These are phyloP conservation scores for Fusarium pseudonygamai DNA, from an alignment of 2,329 filamentous ascomycete genomes.

Conservation along the genomic window DNA sequence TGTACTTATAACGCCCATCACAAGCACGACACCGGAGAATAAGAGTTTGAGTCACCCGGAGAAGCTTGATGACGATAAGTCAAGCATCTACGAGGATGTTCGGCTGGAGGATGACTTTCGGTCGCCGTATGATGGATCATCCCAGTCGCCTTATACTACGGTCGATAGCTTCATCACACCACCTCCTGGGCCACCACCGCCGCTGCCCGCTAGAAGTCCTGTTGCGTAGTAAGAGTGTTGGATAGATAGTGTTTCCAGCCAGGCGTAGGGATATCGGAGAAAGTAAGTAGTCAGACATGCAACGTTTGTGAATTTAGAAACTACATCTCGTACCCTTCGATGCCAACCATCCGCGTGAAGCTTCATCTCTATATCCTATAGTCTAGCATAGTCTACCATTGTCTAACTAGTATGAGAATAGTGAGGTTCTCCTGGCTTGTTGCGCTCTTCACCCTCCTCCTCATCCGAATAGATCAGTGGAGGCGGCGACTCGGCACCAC, in stretches of 20 bases:
- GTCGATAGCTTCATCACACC: slow-evolving; percentile 8
- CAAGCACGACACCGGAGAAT: not conserved
- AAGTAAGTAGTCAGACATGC: not conserved
- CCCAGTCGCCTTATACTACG: not conserved
- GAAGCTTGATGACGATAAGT: not conserved
- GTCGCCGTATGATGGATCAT: slow-evolving; percentile 1
- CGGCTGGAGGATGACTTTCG: not conserved
- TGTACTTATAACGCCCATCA: slow-evolving; percentile 23
- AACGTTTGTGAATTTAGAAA: not conserved
- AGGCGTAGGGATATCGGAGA: not conserved
- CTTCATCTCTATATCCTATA: not conserved
- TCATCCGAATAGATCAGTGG: not conserved
- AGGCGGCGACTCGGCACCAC: not conserved
- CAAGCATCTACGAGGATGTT: slow-evolving; percentile 30
- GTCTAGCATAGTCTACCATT: not conserved
- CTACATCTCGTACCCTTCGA: not conserved
- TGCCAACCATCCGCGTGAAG: not conserved
- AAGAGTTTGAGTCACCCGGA: not conserved
- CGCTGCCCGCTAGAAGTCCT: slow-evolving; percentile 14
- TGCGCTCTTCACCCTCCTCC: not conserved
- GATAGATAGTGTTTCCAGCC: not conserved
- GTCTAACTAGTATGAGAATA: not conserved
- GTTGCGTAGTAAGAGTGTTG: not conserved
- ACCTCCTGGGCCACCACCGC: slow-evolving; percentile 12
- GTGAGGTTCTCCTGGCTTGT: not conserved